These are phyloP conservation scores for Fomitopsis palustris DNA, from an alignment of 1,284 basidiomycete genomes.

Conservation along the genomic window DNA sequence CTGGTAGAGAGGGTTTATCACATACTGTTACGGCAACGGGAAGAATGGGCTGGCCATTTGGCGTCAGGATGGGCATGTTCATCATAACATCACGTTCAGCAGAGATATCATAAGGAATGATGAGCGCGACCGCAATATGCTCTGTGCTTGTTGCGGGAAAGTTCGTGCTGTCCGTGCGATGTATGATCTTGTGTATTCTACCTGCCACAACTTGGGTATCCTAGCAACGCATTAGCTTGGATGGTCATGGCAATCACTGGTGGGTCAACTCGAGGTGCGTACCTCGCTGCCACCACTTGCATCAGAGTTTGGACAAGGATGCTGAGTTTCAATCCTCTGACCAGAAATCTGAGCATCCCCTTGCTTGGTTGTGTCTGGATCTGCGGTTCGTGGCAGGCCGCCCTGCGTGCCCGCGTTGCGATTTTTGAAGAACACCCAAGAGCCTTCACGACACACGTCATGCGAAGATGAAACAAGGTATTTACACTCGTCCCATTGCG, in stretches of 20 bases:
- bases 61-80: not conserved
- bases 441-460: not conserved
- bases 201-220: no score
- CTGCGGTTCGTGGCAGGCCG: no score
- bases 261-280: no score
- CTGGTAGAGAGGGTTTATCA: constrained; percentile 4
- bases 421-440: not conserved
- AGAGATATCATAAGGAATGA: not conserved
- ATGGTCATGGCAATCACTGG: no score
- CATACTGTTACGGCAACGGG: constrained; percentile 7
- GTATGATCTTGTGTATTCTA: not conserved
- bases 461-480: not conserved
- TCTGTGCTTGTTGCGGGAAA: not conserved
- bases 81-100: not conserved
- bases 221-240: no score
- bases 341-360: no score
- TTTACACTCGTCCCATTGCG: not conserved
- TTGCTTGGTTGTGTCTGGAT: no score
- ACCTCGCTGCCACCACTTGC: no score
- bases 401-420: no score
- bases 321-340: no score
- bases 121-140: not conserved
- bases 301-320: no score
- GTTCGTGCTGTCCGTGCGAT: not conserved
- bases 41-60: not conserved